phyloP scores from a whole-genome alignment of 306 rosid genomes.

The Urtica urens region DNA sequence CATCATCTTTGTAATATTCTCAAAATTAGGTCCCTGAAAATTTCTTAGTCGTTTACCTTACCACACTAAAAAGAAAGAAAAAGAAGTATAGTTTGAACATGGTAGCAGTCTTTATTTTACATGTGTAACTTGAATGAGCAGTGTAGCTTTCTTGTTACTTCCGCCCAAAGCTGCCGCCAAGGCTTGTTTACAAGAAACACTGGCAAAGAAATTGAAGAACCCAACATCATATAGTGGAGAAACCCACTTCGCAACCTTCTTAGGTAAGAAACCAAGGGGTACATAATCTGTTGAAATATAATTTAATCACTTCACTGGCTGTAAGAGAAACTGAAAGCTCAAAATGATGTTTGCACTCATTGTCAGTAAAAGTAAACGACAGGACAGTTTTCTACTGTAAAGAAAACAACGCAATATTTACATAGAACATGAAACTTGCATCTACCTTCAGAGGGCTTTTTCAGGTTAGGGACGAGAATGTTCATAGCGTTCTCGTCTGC shows the following conservation, averaged over 20 bases:
- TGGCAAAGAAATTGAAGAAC: slow-evolving; percentile 52
- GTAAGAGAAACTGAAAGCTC: no score
- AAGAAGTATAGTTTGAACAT: neutral
- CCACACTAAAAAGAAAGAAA: slow-evolving; percentile 2
- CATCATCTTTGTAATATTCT: slow-evolving; percentile 40
- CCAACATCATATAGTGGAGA: slow-evolving; percentile 83
- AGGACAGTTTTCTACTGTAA: neutral
- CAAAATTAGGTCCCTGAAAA: slow-evolving; percentile 50
- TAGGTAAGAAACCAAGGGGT: slow-evolving; percentile 72
- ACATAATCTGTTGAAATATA: slow-evolving; percentile 29
- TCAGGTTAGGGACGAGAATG: slow-evolving; percentile 46
- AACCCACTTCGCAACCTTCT: slow-evolving; percentile 63
- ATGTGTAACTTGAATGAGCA: slow-evolving; percentile 45
- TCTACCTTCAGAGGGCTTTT: slow-evolving; percentile 44
- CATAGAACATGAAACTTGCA: slow-evolving; percentile 12
- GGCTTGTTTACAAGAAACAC: slow-evolving; percentile 54
- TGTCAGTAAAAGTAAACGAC: neutral
- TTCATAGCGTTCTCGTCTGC: slow-evolving; percentile 70
- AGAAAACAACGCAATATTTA: no score
- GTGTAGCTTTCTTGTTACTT: slow-evolving; percentile 33
- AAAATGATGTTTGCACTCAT: no score
- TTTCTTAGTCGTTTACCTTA: slow-evolving; percentile 11
- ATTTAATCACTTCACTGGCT: slow-evolving; percentile 12
- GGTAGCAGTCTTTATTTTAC: slow-evolving; percentile 19
- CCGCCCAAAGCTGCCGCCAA: slow-evolving; percentile 62